These are phyloP conservation scores for Coemansia sp. DNA, from an alignment of 192 early-diverging fungal species.

Conservation along the genomic window DNA sequence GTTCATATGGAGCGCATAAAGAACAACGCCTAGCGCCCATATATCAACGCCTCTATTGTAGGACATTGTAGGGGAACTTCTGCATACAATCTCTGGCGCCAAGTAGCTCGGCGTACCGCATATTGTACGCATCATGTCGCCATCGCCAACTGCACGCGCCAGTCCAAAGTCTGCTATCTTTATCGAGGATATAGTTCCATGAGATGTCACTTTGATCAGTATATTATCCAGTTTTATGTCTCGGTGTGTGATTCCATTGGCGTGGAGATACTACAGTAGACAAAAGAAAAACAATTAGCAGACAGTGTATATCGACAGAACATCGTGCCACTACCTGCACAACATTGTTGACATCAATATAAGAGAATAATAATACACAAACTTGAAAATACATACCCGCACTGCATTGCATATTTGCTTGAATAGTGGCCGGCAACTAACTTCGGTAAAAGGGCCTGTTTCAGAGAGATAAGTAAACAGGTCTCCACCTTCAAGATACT, in stretches of 20 bases:
- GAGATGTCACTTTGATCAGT: slow-evolving; percentile 27
- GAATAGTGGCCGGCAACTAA: slow-evolving; percentile 44
- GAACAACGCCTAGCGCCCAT: slow-evolving; percentile 53
- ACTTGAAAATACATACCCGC: slow-evolving; percentile 16
- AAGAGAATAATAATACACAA: background rate
- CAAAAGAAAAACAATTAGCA: no score
- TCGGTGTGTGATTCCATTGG: slow-evolving; percentile 83
- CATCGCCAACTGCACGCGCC: slow-evolving; percentile 47
- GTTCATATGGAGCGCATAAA: slow-evolving; percentile 45
- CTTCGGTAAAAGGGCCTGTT: slow-evolving; percentile 38
- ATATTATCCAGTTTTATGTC: slow-evolving; percentile 92
- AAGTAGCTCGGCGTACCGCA: slow-evolving; percentile 61
- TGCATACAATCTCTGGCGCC: slow-evolving; percentile 55
- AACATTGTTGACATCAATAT: background rate
- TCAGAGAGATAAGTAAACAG: slow-evolving; percentile 45
- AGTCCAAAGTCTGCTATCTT: slow-evolving; percentile 73
- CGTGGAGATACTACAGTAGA: slow-evolving; percentile 71
- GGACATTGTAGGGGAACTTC: slow-evolving; percentile 30
- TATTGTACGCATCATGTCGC: slow-evolving; percentile 53
- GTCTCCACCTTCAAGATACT: slow-evolving; percentile 52
- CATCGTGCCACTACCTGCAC: no score
- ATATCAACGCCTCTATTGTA: slow-evolving; percentile 52
- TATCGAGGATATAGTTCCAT: slow-evolving; percentile 17
- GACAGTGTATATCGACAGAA: no score
- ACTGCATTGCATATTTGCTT: slow-evolving; percentile 49